phyloP scores from a whole-genome alignment of 2,329 filamentous ascomycete genomes.

The Apiospora pterosperma region DNA sequence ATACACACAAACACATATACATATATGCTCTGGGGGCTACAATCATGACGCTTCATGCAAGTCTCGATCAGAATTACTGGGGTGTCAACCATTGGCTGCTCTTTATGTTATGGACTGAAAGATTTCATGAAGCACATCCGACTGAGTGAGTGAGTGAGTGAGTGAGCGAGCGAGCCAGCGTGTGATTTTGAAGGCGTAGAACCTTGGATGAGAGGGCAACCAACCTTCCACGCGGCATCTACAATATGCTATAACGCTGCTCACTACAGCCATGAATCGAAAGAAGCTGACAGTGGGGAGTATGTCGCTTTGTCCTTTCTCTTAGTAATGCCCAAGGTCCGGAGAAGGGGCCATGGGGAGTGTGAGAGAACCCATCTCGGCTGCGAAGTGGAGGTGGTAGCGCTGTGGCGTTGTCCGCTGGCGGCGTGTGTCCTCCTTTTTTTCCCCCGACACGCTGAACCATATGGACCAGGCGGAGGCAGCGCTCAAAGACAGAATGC shows the following conservation, averaged over 20 bases:
- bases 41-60: background rate
- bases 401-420: background rate
- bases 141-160: background rate
- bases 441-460: background rate
- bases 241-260: background rate
- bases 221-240: background rate
- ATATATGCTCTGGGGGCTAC: background rate
- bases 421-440: background rate
- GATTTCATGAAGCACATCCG: background rate
- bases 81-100: background rate
- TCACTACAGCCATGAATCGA: background rate
- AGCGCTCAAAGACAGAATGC: background rate
- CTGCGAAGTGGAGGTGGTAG: background rate
- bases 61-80: background rate
- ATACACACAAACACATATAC: background rate
- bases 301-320: background rate
- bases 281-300: background rate
- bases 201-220: background rate
- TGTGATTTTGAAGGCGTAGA: background rate
- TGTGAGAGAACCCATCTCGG: background rate
- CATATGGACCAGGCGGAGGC: background rate
- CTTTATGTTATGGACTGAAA: too few species aligned
- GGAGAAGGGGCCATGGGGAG: background rate
- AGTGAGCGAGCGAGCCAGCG: background rate
- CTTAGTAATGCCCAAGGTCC: background rate